phyloP scores from a whole-genome alignment of 331 rosid genomes.

The Spiraea crenata region DNA sequence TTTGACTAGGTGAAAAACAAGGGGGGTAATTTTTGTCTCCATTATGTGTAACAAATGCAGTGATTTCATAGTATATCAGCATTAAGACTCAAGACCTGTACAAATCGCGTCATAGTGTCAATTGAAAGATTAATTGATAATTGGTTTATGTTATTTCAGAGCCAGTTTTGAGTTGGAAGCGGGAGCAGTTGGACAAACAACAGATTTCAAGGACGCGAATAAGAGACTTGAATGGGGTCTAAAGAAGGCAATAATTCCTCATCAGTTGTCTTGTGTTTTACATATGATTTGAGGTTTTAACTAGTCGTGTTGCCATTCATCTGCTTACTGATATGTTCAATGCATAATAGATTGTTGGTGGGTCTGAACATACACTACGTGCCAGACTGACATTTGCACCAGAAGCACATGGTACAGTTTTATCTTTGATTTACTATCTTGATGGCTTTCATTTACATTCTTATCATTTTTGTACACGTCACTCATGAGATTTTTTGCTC shows the following conservation, averaged over 20 bases:
- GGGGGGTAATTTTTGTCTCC: background rate
- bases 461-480: background rate
- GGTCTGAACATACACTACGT: conserved; percentile 74
- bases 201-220: conserved; percentile 76
- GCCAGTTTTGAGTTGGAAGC: conserved; percentile 86
- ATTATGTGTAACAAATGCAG: background rate
- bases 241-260: conserved; percentile 56
- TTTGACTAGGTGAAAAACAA: no score
- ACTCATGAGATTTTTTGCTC: conserved; percentile 26
- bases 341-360: conserved; percentile 63
- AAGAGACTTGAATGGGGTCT: conserved; percentile 81
- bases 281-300: background rate
- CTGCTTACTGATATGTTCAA: conserved; percentile 36
- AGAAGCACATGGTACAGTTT: conserved; percentile 56
- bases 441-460: background rate
- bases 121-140: background rate
- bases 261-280: conserved; percentile 18
- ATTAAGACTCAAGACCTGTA: background rate
- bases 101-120: background rate
- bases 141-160: conserved; percentile 41
- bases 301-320: background rate
- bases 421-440: background rate
- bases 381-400: conserved; percentile 79
- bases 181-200: conserved; percentile 71
- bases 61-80: background rate